Evolutionary conservation across 495 filamentous ascomycete genomes (phyloP).

Genomic region (Saxophila tyrrhenica): DNA sequence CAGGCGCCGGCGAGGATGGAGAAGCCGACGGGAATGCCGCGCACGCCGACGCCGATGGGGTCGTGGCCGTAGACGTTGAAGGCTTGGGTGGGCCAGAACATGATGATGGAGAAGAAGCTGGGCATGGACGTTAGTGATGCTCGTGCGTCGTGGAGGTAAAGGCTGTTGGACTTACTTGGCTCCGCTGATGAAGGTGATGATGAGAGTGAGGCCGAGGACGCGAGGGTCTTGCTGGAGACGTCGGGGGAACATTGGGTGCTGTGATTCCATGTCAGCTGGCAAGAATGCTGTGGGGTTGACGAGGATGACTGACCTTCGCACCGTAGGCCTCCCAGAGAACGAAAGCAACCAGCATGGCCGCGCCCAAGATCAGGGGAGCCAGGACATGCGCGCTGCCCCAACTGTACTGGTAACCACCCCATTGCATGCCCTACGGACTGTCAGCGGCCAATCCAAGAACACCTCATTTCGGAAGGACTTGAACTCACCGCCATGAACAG

Average conservation of each 20-base stretch:
- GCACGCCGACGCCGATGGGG: conserved; percentile 53
- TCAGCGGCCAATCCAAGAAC: background rate
- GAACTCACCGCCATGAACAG: background rate
- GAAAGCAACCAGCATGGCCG: conserved; percentile 43
- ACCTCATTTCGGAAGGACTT: background rate
- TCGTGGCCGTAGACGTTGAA: conserved; percentile 67
- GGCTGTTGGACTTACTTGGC: too few relatives aligned
- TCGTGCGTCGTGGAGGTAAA: too few relatives aligned
- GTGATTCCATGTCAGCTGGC: background rate
- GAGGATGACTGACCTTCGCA: conserved; percentile 27
- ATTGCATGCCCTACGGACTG: conserved; percentile 50
- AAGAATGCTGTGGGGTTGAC: background rate
- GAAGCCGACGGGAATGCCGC: conserved; percentile 55
- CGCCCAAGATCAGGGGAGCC: conserved; percentile 47
- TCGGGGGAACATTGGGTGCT: conserved; percentile 45
- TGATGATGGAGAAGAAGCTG: conserved; percentile 42
- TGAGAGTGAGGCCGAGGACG: conserved; percentile 49
- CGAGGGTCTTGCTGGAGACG: conserved; percentile 52
- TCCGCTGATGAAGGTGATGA: conserved; percentile 64
- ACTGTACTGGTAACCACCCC: conserved; percentile 55
- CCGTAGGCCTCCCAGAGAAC: conserved; percentile 49
- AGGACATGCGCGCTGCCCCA: conserved; percentile 50
- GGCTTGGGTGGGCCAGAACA: conserved; percentile 65
- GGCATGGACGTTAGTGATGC: too few relatives aligned
- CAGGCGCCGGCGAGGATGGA: conserved; percentile 52